These are phyloP conservation scores for Vinca minor DNA, from an alignment of 257 asterid species.

Conservation along the genomic window DNA sequence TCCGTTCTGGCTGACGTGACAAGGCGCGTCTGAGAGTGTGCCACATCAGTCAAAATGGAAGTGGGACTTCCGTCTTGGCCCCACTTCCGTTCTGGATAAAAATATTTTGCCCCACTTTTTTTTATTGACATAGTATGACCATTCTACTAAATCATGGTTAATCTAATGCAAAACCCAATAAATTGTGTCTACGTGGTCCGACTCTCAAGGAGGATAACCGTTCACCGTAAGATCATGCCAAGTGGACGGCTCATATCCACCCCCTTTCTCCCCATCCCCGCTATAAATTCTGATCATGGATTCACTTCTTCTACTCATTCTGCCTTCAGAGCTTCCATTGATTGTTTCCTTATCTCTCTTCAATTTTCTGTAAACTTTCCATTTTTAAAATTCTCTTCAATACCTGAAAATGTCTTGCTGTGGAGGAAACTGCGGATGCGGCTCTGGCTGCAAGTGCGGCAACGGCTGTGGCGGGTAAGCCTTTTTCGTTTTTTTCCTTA, in stretches of 20 bases:
- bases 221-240: constrained; percentile 21
- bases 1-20: too few relatives aligned
- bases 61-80: too few relatives aligned
- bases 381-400: too few relatives aligned
- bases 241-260: constrained; percentile 37
- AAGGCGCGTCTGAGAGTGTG: too few relatives aligned
- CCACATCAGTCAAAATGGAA: too few relatives aligned
- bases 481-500: not conserved
- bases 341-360: not conserved
- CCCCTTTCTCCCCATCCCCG: not conserved
- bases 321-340: too few relatives aligned
- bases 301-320: not conserved
- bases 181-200: constrained; percentile 13
- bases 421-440: constrained; percentile 63
- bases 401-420: constrained; percentile 53
- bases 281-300: constrained; percentile 31
- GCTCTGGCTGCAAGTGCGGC: constrained; percentile 67
- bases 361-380: constrained; percentile 25
- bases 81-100: too few relatives aligned
- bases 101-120: too few relatives aligned
- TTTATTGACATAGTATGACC: too few relatives aligned
- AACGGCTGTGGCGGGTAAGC: constrained; percentile 51
- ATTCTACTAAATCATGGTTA: too few relatives aligned
- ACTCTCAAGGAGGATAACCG: constrained; percentile 14
- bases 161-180: too few relatives aligned